phyloP scores from a whole-genome alignment of 2,329 filamentous ascomycete genomes.

The Ophiostoma perfectum region DNA sequence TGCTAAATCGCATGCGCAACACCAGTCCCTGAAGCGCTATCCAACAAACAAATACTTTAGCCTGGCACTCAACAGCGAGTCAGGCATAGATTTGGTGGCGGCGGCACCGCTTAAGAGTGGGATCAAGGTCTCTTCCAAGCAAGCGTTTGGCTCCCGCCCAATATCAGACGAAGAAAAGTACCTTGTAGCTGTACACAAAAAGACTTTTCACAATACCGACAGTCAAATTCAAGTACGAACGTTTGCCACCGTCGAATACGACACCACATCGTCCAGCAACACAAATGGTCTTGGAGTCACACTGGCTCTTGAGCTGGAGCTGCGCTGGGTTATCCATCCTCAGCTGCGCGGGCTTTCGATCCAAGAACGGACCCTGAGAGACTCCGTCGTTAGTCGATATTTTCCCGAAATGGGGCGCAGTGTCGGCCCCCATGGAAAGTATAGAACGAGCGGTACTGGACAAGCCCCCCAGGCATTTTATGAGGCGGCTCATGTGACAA shows the following conservation, averaged over 20 bases:
- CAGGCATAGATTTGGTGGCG: neutral
- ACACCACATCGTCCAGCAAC: neutral
- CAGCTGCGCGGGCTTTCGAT: constrained; percentile 20
- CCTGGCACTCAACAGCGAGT: neutral
- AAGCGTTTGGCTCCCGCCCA: neutral
- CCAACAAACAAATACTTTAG: neutral
- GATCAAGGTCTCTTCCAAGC: neutral
- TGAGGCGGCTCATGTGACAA: constrained; percentile 59
- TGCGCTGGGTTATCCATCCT: constrained; percentile 33
- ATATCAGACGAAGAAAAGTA: neutral
- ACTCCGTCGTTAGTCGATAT: neutral
- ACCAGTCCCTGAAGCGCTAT: neutral
- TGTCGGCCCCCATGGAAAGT: neutral
- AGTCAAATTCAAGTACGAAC: neutral
- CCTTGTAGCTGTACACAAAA: neutral
- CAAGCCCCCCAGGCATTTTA: constrained; percentile 56
- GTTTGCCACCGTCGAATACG: neutral
- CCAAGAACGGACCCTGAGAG: neutral
- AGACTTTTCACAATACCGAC: neutral
- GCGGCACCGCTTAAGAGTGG: neutral
- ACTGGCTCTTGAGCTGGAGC: constrained; percentile 26
- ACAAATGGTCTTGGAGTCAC: neutral
- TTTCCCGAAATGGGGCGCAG: neutral
- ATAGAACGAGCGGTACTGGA: neutral
- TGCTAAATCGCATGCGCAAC: neutral